Base-by-base conservation (phyloP, 2,329 filamentous ascomycete species). In the Aureobasidium sp. region DNA sequence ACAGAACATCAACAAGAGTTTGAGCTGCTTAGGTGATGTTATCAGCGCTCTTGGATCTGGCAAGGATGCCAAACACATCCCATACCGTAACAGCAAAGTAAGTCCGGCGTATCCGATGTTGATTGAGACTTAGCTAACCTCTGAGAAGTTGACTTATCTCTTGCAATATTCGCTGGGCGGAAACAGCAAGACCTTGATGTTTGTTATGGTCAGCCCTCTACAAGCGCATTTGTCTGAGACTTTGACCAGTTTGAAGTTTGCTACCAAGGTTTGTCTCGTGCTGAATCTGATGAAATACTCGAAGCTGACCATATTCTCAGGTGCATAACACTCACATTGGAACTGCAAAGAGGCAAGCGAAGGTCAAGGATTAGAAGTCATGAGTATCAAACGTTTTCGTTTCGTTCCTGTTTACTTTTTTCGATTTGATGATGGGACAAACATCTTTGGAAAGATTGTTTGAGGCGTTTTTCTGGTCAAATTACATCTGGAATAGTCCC, bases 131-230 rank as follows among this genome's bases (percentile, higher is more conserved):
- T 4, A 22, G 25, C 44, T 49, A 49, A 57, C 50, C 35, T 14
- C 1, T 44, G 14, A 11, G 2, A 45, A 86, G 79, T 78, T 98
- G 59, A 98, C 93, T 7, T 95, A 96, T 65, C 78, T 98, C 41
- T 79, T 98, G 32, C 89, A 97, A 79, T 94, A 93, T 66, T 95
- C 89, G 3, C 76, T 98, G 6, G 91, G 93, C 3, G 93, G 93
- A 14, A 96, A 61, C 22, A 93, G 86, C 61, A 95, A 96, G 73
- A 98, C 93, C 0, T 84, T 98, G 63, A 98, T 98, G 93, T 95
- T 98, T 68, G 89, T 97, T 67, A 97, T 97, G 90, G 87, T 95
- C 54, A 93, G 86, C 61, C 93, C 93, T 29, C 74, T 97, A 55
- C 88, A 94, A 72, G 86, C 84, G 5, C 93, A 97, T 72, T 75